Percentiles rank a stretch among this genome's conserved stretches.
phyloP scores from a whole-genome alignment of 208 protist species.

The Herpetomonas samuelpessoai region DNA sequence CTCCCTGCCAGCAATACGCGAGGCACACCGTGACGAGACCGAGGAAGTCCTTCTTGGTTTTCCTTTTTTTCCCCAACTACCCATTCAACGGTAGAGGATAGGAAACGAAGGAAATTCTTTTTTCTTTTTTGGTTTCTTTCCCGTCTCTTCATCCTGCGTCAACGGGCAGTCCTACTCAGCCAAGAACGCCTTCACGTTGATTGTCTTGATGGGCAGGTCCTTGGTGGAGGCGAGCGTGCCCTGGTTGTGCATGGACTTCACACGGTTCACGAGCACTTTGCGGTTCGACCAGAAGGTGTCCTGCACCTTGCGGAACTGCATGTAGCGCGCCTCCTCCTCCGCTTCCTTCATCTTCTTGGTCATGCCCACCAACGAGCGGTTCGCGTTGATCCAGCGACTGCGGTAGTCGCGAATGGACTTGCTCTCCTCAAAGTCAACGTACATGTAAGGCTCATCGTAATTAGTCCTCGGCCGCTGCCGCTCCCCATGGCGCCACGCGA shows the following conservation, averaged over 20 bases:
- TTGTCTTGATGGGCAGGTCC: slow-evolving; percentile 81
- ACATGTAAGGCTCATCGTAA: slow-evolving; percentile 89
- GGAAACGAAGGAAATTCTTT: too few species aligned
- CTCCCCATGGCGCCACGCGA: slow-evolving; percentile 82
- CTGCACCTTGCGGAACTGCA: slow-evolving; percentile 81
- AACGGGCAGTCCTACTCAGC: too few species aligned
- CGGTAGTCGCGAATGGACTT: slow-evolving; percentile 88
- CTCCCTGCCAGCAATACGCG: too few species aligned
- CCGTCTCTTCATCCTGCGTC: too few species aligned
- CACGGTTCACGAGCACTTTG: slow-evolving; percentile 88
- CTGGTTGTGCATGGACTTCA: slow-evolving; percentile 90
- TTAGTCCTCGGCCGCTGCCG: slow-evolving; percentile 76
- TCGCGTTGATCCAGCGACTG: slow-evolving; percentile 90
- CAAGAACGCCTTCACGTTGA: slow-evolving; percentile 88
- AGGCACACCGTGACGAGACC: too few species aligned
- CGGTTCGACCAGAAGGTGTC: slow-evolving; percentile 90
- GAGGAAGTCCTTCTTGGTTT: too few species aligned
- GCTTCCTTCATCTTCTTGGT: slow-evolving; percentile 83
- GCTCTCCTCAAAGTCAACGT: slow-evolving; percentile 89
- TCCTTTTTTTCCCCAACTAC: too few species aligned
- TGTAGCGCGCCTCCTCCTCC: slow-evolving; percentile 87
- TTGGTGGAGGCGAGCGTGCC: slow-evolving; percentile 64
- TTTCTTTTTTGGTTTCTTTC: too few species aligned
- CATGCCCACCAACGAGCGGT: slow-evolving; percentile 89
- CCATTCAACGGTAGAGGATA: too few species aligned